Conservation (phyloP, 1,284 basidiomycete genomes). For the Moesziomyces antarcticus region DNA sequence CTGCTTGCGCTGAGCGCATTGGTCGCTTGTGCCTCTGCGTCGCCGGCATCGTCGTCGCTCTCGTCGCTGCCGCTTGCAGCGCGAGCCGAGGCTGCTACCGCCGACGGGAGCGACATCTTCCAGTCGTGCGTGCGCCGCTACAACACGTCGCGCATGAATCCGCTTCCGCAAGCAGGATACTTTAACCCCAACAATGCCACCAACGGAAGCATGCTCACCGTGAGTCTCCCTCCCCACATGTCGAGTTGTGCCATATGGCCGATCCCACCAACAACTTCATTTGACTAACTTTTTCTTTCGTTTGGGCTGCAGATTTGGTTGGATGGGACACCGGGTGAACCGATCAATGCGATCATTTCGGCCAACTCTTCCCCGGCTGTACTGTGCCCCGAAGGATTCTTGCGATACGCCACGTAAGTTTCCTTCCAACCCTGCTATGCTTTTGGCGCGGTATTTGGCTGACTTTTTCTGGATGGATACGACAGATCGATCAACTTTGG, state of each 20-base stretch:
- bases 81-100: slow-evolving; percentile 1
- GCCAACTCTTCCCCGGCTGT: slow-evolving; percentile 51
- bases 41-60: slow-evolving; percentile 19
- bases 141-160: slow-evolving; percentile 43
- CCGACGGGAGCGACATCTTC: slow-evolving; percentile 32
- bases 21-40: background rate
- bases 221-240: slow-evolving; percentile 23
- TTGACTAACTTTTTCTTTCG: background rate
- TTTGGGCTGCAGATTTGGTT: slow-evolving; percentile 31
- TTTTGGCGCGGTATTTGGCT: background rate
- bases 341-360: slow-evolving; percentile 65
- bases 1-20: slow-evolving; percentile 16
- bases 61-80: slow-evolving; percentile 14
- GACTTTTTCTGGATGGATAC: background rate
- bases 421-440: background rate
- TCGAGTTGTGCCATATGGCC: slow-evolving; percentile 11
- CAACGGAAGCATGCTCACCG: slow-evolving; percentile 49
- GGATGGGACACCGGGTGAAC: slow-evolving; percentile 58
- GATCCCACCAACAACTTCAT: no score
- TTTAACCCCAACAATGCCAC: slow-evolving; percentile 41
- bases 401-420: slow-evolving; percentile 61
- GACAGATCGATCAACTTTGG: slow-evolving; percentile 65
- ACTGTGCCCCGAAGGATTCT: slow-evolving; percentile 60
- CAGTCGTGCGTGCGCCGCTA: slow-evolving; percentile 37
- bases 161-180: slow-evolving; percentile 34